These are phyloP conservation scores for Sporisorium reilianum DNA, from an alignment of 1,284 basidiomycete species.

Conservation along the genomic window DNA sequence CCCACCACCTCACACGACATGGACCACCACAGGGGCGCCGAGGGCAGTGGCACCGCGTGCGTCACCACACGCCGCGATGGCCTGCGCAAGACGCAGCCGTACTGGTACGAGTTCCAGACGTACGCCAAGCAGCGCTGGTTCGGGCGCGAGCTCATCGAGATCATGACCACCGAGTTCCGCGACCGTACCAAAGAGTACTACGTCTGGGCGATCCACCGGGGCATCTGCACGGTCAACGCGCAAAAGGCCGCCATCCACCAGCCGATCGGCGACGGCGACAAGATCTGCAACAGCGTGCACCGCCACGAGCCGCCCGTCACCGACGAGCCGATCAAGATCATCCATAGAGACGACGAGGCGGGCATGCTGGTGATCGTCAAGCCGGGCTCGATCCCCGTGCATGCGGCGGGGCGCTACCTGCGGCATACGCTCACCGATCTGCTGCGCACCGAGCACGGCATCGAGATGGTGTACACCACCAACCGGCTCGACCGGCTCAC, in stretches of 20 bases:
- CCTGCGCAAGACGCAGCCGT: conserved; percentile 44
- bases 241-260: conserved; percentile 82
- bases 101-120: conserved; percentile 72
- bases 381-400: conserved; percentile 67
- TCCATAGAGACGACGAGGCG: conserved; percentile 81
- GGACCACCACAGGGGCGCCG: conserved; percentile 19
- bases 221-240: conserved; percentile 93
- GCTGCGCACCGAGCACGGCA: conserved; percentile 84
- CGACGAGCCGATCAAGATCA: conserved; percentile 83
- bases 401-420: conserved; percentile 64
- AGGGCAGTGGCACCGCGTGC: conserved; percentile 13
- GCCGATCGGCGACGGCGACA: conserved; percentile 86
- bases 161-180: conserved; percentile 70
- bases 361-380: conserved; percentile 85
- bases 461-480: conserved; percentile 85
- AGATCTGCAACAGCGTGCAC: conserved; percentile 90
- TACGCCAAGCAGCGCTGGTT: conserved; percentile 93
- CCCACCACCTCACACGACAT: conserved; percentile 10
- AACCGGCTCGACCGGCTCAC: conserved; percentile 95
- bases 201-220: conserved; percentile 80
- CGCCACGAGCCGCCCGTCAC: conserved; percentile 96
- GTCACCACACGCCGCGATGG: conserved; percentile 23
- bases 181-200: conserved; percentile 71
- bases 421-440: conserved; percentile 79
- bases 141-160: conserved; percentile 77